A percentile compares a stretch with the other conserved stretches of the same genome.
Conservation (phyloP, 192 early-diverging fungal genomes). For the Piromyces finnis region DNA sequence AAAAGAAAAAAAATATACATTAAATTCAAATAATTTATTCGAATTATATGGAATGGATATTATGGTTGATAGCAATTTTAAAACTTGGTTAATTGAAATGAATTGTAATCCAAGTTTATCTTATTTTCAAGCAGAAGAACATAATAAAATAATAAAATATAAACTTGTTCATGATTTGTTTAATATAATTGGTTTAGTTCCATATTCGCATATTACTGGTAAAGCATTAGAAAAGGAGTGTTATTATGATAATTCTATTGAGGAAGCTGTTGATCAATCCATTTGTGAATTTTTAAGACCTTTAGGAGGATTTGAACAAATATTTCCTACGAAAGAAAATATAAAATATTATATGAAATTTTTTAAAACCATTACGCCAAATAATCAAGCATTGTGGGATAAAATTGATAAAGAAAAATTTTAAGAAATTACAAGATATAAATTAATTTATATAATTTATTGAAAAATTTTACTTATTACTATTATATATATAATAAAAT, state of each 20-base stretch:
- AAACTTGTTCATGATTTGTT: too few species aligned
- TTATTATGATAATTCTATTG: not conserved
- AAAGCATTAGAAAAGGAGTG: not conserved
- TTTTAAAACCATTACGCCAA: not conserved
- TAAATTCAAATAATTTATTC: not conserved
- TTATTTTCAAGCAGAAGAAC: too few species aligned
- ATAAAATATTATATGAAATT: not conserved
- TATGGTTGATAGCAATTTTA: slow-evolving; percentile 4
- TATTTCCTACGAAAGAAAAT: not conserved
- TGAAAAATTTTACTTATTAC: too few species aligned
- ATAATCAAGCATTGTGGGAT: not conserved
- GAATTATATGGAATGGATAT: slow-evolving; percentile 12
- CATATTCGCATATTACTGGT: not conserved
- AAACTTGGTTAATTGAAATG: slow-evolving; percentile 10
- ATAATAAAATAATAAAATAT: too few species aligned
- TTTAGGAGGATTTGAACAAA: not conserved
- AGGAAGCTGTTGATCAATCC: not conserved
- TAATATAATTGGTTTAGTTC: not conserved
- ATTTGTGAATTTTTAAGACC: not conserved
- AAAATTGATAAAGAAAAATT: not conserved
- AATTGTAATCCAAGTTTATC: not conserved
- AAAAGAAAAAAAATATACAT: not conserved
- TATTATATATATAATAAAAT: too few species aligned
- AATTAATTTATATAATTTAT: too few species aligned
- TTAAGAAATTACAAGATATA: too few species aligned